A percentile compares a stretch with the other conserved stretches of the same genome.
Evolutionary conservation across 345 rosid species (phyloP).

Genomic region (Moricandia arvensis): DNA sequence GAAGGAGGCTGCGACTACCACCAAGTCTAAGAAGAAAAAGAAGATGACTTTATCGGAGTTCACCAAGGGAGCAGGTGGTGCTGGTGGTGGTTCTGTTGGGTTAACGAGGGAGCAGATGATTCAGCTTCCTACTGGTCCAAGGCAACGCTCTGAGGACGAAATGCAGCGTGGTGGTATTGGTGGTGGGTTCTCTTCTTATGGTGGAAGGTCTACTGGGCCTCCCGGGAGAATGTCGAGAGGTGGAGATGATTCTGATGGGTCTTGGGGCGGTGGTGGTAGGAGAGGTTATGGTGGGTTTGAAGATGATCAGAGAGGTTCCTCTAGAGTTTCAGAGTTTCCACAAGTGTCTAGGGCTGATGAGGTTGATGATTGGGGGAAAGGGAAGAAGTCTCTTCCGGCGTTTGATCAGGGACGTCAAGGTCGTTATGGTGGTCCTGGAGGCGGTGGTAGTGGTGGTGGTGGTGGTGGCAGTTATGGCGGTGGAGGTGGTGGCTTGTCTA

Average conservation of each 20-base stretch:
- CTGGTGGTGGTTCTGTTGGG: slow-evolving; percentile 34
- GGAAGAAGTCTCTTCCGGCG: slow-evolving; percentile 55
- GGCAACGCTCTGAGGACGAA: slow-evolving; percentile 83
- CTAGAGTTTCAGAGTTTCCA: slow-evolving; percentile 49
- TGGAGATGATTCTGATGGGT: slow-evolving; percentile 51
- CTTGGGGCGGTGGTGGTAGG: slow-evolving; percentile 61
- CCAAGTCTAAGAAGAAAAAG: slow-evolving; percentile 83
- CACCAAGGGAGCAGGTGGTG: slow-evolving; percentile 19
- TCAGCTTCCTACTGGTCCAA: slow-evolving; percentile 87
- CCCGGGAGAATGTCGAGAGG: slow-evolving; percentile 40
- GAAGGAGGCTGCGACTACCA: slow-evolving; percentile 50
- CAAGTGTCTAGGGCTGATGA: slow-evolving; percentile 86
- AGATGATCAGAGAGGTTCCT: slow-evolving; percentile 68
- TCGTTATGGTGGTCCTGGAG: slow-evolving; percentile 59
- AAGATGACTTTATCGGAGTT: slow-evolving; percentile 77
- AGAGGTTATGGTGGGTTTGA: slow-evolving; percentile 73
- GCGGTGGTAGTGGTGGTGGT: slow-evolving; percentile 33
- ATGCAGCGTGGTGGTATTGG: slow-evolving; percentile 76
- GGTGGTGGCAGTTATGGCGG: background rate
- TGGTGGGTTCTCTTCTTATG: slow-evolving; percentile 73
- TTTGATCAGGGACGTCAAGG: slow-evolving; percentile 54
- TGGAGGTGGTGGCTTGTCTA: slow-evolving; percentile 51
- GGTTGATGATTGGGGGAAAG: slow-evolving; percentile 80
- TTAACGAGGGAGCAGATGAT: slow-evolving; percentile 79
- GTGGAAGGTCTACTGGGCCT: slow-evolving; percentile 32